A percentile compares a stretch with the other conserved stretches of the same genome.
Conservation (phyloP, 2,329 filamentous ascomycete genomes). For the Camillea tinctor region DNA sequence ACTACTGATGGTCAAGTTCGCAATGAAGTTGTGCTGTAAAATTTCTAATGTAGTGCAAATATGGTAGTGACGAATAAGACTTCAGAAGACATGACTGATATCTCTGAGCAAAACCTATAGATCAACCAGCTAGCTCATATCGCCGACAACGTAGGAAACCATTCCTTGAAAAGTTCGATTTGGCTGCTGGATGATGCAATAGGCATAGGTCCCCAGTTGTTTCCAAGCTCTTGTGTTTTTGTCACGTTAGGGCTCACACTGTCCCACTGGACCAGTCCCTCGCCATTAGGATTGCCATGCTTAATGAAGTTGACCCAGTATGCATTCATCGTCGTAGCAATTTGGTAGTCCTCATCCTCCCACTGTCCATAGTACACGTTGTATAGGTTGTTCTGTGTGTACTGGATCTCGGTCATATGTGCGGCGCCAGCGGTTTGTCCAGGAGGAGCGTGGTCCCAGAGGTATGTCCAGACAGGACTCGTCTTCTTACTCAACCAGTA, state of each 20-base stretch:
- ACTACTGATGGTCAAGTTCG: too few relatives aligned
- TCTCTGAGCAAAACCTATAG: too few relatives aligned
- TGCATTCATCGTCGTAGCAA: conserved; percentile 4
- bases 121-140: conserved; percentile 22
- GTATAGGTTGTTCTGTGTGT: conserved; percentile 32
- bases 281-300: conserved; percentile 9
- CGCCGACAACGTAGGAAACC: conserved; percentile 11
- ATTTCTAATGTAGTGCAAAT: too few relatives aligned
- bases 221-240: conserved; percentile 15
- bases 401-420: conserved; percentile 31
- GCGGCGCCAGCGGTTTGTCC: conserved; percentile 25
- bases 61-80: too few relatives aligned
- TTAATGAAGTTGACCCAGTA: conserved; percentile 11
- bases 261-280: conserved; percentile 11
- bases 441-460: conserved; percentile 30
- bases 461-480: conserved; percentile 27
- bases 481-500: conserved; percentile 19
- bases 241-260: conserved; percentile 6
- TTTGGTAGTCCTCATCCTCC: conserved; percentile 8
- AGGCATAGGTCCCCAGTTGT: conserved; percentile 15
- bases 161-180: conserved; percentile 11
- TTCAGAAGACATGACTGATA: too few relatives aligned
- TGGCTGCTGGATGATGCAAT: conserved; percentile 11
- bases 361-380: conserved; percentile 7
- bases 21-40: too few relatives aligned